Conservation (phyloP, 805 yeast species). For the Kodamaea kaohsiungensis region DNA sequence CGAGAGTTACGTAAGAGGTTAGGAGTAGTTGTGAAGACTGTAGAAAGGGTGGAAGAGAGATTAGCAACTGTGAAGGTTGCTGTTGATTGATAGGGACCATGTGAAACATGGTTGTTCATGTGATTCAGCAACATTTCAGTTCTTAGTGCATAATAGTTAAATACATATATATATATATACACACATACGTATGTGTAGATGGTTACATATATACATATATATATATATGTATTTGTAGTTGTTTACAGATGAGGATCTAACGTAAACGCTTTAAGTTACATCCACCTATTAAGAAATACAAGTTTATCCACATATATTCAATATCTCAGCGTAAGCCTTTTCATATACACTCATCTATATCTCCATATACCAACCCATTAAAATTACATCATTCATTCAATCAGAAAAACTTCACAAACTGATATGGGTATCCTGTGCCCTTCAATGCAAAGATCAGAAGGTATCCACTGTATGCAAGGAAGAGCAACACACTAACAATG, state of each 20-base stretch:
- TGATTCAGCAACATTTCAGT: too few species aligned
- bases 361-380: not conserved
- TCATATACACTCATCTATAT: not conserved
- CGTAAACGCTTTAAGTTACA: too few species aligned
- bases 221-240: too few species aligned
- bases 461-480: conserved; percentile 62
- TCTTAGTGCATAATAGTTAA: too few species aligned
- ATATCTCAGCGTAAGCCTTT: not conserved
- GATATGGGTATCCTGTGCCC: conserved; percentile 75
- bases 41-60: conserved; percentile 39
- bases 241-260: too few species aligned
- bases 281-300: not conserved
- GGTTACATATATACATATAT: too few species aligned
- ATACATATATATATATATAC: too few species aligned
- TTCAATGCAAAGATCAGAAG: conserved; percentile 69
- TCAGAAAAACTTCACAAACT: conserved; percentile 37
- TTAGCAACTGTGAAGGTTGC: conserved; percentile 10
- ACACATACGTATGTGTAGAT: too few species aligned
- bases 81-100: not conserved
- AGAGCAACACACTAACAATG: conserved; percentile 44
- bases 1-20: conserved; percentile 36
- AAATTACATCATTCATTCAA: not conserved
- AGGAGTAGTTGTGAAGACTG: conserved; percentile 22
- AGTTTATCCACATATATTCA: not conserved
- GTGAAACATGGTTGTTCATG: too few species aligned